phyloP scores from a whole-genome alignment of 1,284 basidiomycete genomes.

The Tetrapyrgos nigripes region DNA sequence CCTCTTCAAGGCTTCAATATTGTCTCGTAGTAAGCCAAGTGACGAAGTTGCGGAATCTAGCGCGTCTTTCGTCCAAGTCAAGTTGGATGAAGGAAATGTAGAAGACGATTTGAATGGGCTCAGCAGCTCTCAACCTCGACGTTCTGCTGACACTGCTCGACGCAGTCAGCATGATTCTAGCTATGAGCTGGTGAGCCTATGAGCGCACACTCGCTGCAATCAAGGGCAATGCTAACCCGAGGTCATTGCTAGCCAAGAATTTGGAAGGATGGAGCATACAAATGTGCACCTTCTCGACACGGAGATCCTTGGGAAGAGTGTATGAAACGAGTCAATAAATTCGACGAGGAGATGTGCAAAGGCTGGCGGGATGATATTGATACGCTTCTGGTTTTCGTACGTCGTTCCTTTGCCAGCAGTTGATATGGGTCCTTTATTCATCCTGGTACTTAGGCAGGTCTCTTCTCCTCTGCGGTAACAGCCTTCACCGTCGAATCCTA shows the following conservation, averaged over 20 bases:
- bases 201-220: too few species aligned
- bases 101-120: too few species aligned
- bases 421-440: not conserved
- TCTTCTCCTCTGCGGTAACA: constrained; percentile 27
- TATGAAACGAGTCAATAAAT: constrained; percentile 12
- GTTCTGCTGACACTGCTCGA: too few species aligned
- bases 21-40: too few species aligned
- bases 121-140: too few species aligned
- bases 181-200: too few species aligned
- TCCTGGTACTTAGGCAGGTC: constrained; percentile 18
- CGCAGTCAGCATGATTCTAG: too few species aligned
- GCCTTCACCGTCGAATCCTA: constrained; percentile 28
- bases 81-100: too few species aligned
- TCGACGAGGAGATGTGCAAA: constrained; percentile 22
- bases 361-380: constrained; percentile 28
- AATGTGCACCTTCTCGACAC: not conserved
- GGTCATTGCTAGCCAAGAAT: not conserved
- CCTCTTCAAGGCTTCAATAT: too few species aligned
- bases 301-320: constrained; percentile 18
- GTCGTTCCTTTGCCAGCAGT: not conserved
- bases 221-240: too few species aligned
- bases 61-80: too few species aligned
- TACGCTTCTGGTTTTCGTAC: constrained; percentile 25
- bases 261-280: constrained; percentile 7
- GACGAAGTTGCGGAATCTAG: too few species aligned